phyloP scores from a whole-genome alignment of 2,329 filamentous ascomycete genomes.

The Endothia cerciana region DNA sequence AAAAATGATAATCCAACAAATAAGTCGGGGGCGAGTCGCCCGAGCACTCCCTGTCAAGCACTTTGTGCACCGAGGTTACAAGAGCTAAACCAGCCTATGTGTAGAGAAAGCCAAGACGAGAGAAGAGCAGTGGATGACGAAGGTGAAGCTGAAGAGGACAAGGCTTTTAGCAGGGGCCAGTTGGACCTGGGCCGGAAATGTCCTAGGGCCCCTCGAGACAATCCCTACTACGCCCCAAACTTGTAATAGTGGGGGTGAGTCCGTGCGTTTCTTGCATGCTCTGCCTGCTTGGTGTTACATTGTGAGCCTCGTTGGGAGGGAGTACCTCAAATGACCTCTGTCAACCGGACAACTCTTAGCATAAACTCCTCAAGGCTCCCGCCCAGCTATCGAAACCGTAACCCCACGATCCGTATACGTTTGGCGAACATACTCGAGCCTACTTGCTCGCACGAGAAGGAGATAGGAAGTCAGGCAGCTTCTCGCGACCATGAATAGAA shows the following conservation, averaged over 20 bases:
- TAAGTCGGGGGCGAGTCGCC: too few relatives aligned
- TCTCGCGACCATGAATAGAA: slow-evolving; percentile 30
- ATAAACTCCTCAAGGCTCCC: background rate
- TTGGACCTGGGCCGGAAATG: background rate
- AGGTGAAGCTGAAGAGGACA: background rate
- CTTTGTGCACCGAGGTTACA: background rate
- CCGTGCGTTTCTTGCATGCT: slow-evolving; percentile 27
- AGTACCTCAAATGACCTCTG: slow-evolving; percentile 21
- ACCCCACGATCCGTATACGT: background rate
- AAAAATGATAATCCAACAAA: background rate
- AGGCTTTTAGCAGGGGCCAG: background rate
- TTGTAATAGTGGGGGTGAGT: slow-evolving; percentile 19
- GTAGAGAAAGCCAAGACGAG: background rate
- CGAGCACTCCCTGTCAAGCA: background rate
- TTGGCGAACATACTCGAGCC: slow-evolving; percentile 1
- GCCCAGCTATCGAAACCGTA: slow-evolving; percentile 6
- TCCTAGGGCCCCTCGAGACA: background rate
- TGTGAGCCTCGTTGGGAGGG: slow-evolving; percentile 21
- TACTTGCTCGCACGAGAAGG: background rate
- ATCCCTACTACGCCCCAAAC: slow-evolving; percentile 2
- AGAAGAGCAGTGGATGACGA: background rate
- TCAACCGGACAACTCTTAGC: slow-evolving; percentile 7
- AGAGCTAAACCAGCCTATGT: background rate
- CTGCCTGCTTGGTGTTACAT: slow-evolving; percentile 25
- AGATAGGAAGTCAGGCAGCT: slow-evolving; percentile 16